Percentiles rank a stretch among this genome's conserved stretches.
phyloP scores from a whole-genome alignment of 306 rosid species.

The Hylodesmum podocarpum region DNA sequence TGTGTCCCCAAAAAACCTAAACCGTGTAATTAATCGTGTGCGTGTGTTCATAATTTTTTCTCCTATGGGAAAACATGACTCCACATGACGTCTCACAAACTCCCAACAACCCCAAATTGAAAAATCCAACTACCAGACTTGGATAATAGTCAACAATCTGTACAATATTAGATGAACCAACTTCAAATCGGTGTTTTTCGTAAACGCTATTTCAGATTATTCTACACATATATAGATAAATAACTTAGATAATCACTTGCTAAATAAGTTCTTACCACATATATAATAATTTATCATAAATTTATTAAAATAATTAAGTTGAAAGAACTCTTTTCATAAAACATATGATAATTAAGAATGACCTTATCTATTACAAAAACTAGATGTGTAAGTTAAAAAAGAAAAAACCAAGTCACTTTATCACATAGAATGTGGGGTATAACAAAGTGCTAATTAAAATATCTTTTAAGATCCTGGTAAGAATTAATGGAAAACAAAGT shows the following conservation, averaged over 20 bases:
- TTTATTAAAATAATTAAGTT: background rate
- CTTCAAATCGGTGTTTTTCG: background rate
- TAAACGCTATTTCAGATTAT: background rate
- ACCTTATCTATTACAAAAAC: background rate
- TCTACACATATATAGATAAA: background rate
- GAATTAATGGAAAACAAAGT: slow-evolving; percentile 5
- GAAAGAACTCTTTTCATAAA: background rate
- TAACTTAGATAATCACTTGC: background rate
- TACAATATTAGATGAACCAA: background rate
- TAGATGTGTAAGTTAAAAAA: background rate
- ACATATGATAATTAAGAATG: background rate
- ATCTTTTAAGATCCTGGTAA: background rate
- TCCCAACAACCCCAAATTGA: background rate
- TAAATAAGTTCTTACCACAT: background rate
- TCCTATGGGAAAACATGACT: background rate
- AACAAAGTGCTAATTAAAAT: slow-evolving; percentile 24
- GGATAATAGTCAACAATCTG: background rate
- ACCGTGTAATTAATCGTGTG: background rate
- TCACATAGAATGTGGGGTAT: slow-evolving; percentile 23
- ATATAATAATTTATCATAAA: background rate
- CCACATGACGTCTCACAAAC: background rate
- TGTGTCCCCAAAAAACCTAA: too few species aligned
- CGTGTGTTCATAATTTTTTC: background rate
- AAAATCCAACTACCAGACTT: background rate
- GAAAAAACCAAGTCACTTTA: background rate